Base-by-base conservation (phyloP, 139 green algal genomes). In the Coelastrella sp. region DNA sequence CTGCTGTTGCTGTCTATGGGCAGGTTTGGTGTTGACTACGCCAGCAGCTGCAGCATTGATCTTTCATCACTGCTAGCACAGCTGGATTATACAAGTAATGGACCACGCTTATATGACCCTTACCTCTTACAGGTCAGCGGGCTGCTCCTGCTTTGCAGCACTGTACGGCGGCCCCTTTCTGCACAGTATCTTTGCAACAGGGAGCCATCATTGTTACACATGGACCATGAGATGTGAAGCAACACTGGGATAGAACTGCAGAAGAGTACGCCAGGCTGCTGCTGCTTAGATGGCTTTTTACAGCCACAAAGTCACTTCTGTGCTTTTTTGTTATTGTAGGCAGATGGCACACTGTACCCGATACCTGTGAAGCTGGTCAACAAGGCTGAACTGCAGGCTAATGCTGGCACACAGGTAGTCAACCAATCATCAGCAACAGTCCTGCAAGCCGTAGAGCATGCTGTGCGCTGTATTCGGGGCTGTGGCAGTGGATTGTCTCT, bases 21-120 rank as follows among this genome's bases (percentile, higher is more conserved):
- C 89, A 96, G 94, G 23, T 93, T 95, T 87, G 94, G 94, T 47
- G 93, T 92, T 74, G 85, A 92, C 54, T 95, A 95, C 68, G 23
- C 32, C 7, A 94, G 93, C 76, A 75, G 23, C 65, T 96, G 94
- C 83, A 57, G 66, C 4, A 32, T 96, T 5, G 83, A 88, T 54
- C 79, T 96, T 77, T 54, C 65, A 19, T 66, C 60, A 8, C 54
- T 91, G n/a, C 65, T 81, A 17, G 77, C 87, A 10, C 56, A 80
- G 5, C 22, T 83, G 5, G 79, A 86, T 65, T 80, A 66, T 54
- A 86, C 56, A 65, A 74, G 61, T n/a, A 86, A 80, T 20, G 87
- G 87, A 20, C 87, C 87, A 23, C 56, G 73, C 19, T 83, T 91
- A 23, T 91, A 88, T 73, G 88, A 91, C 32, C 88, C 88, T 13